These are phyloP conservation scores for Clavaria fumosa DNA, from an alignment of 768 basidiomycete genomes.

Conservation along the genomic window DNA sequence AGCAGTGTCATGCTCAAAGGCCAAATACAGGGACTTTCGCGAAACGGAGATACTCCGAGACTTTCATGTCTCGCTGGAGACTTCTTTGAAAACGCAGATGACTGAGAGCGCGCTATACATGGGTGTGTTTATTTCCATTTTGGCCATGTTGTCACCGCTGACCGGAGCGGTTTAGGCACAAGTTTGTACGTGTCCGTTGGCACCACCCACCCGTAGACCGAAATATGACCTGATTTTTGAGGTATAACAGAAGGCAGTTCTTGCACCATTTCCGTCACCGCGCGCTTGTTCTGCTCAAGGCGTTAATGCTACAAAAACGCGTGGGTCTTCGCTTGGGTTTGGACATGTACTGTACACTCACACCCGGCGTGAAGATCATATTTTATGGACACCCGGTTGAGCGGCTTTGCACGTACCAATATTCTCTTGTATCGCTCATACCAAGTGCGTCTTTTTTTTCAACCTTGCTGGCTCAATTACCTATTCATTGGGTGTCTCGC, in stretches of 20 bases:
- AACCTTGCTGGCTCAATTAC: too few relatives aligned
- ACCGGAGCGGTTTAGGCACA: slow-evolving; percentile 31
- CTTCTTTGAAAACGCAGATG: slow-evolving; percentile 59
- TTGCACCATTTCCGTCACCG: slow-evolving; percentile 89
- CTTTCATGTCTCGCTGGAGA: slow-evolving; percentile 66
- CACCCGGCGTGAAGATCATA: slow-evolving; percentile 50
- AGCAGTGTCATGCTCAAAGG: slow-evolving; percentile 2
- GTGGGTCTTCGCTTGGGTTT: slow-evolving; percentile 26
- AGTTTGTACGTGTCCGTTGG: slow-evolving; percentile 35
- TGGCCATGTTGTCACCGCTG: too few relatives aligned
- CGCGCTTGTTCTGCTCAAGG: slow-evolving; percentile 86
- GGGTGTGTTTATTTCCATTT: slow-evolving; percentile 58
- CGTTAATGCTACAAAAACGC: slow-evolving; percentile 85
- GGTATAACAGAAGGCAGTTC: slow-evolving; percentile 56
- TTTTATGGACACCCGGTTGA: slow-evolving; percentile 96
- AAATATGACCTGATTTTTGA: slow-evolving; percentile 4
- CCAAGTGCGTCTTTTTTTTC: slow-evolving; percentile 41
- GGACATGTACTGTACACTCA: neutral
- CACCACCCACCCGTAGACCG: slow-evolving; percentile 1
- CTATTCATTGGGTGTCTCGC: too few relatives aligned
- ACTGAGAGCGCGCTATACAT: slow-evolving; percentile 92
- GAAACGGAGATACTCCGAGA: slow-evolving; percentile 82
- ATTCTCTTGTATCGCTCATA: slow-evolving; percentile 86
- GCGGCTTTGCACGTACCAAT: slow-evolving; percentile 91
- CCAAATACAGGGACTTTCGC: slow-evolving; percentile 57